These are phyloP conservation scores for Didymella arachidicola DNA, from an alignment of 2,329 filamentous ascomycete genomes.

Conservation along the genomic window DNA sequence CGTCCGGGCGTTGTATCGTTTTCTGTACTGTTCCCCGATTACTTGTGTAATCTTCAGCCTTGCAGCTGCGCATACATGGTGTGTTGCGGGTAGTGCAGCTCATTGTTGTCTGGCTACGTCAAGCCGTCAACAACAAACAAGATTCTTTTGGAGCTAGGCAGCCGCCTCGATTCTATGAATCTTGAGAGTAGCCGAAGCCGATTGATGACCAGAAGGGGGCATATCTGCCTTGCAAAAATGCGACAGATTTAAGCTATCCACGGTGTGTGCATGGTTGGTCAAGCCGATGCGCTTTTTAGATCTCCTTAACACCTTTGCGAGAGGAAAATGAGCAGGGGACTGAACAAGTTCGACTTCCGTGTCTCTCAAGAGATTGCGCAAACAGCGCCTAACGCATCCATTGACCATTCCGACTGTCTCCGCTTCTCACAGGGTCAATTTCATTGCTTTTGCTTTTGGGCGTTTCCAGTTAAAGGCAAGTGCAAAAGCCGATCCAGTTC, in stretches of 20 bases:
- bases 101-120: not conserved
- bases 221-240: not conserved
- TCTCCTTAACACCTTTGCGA: not conserved
- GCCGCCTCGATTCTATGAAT: not conserved
- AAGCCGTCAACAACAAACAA: not conserved
- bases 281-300: not conserved
- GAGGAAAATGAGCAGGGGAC: not conserved
- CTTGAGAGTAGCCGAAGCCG: not conserved
- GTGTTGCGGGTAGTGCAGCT: not conserved
- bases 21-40: not conserved
- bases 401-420: not conserved
- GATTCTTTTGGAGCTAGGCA: not conserved
- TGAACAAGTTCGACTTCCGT: not conserved
- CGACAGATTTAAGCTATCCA: not conserved
- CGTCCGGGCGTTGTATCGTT: not conserved
- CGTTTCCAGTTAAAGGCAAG: not conserved
- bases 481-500: not conserved
- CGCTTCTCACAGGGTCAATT: not conserved
- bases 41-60: not conserved
- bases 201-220: not conserved
- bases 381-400: not conserved
- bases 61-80: not conserved
- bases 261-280: not conserved
- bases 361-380: not conserved
- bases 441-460: not conserved